Conservation (phyloP, 1,284 basidiomycete genomes). For the Pterula multifida region DNA sequence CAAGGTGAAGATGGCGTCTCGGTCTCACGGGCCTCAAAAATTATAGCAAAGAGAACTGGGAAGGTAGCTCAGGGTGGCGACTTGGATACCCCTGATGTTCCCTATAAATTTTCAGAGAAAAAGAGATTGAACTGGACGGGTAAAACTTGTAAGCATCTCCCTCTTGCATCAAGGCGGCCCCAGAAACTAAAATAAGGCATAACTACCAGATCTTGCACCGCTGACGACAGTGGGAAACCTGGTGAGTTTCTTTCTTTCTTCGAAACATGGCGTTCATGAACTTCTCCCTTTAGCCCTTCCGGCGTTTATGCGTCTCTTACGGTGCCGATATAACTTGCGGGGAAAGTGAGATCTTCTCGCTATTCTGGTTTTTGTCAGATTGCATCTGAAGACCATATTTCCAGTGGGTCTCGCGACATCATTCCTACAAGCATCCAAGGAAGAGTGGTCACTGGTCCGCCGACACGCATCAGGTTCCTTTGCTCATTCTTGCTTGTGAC, state of each 20-base stretch:
- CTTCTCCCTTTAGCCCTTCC: constrained; percentile 63
- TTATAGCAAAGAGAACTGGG: constrained; percentile 22
- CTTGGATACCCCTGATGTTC: constrained; percentile 53
- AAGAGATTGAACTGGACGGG: constrained; percentile 78
- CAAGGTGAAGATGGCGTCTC: neutral
- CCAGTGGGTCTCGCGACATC: constrained; percentile 76
- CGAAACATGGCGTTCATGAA: neutral
- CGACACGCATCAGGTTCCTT: constrained; percentile 59
- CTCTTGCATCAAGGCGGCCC: constrained; percentile 3
- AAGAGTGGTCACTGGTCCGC: constrained; percentile 86
- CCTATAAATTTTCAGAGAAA: constrained; percentile 72
- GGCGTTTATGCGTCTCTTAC: constrained; percentile 75
- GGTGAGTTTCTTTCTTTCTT: constrained; percentile 36
- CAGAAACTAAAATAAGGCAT: neutral
- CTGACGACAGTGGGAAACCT: constrained; percentile 94
- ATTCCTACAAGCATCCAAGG: constrained; percentile 71
- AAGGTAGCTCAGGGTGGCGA: constrained; percentile 19
- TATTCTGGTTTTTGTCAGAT: neutral
- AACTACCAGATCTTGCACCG: constrained; percentile 72
- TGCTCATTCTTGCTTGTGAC: too few species aligned
- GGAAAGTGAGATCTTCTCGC: constrained; percentile 52
- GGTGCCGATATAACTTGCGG: constrained; percentile 94
- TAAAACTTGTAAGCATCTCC: constrained; percentile 59
- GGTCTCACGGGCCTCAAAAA: constrained; percentile 7
- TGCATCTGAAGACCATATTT: constrained; percentile 3